Evolutionary conservation across 2,329 filamentous ascomycete genomes (phyloP).

Genomic region (Aspergillus phoenicis): DNA sequence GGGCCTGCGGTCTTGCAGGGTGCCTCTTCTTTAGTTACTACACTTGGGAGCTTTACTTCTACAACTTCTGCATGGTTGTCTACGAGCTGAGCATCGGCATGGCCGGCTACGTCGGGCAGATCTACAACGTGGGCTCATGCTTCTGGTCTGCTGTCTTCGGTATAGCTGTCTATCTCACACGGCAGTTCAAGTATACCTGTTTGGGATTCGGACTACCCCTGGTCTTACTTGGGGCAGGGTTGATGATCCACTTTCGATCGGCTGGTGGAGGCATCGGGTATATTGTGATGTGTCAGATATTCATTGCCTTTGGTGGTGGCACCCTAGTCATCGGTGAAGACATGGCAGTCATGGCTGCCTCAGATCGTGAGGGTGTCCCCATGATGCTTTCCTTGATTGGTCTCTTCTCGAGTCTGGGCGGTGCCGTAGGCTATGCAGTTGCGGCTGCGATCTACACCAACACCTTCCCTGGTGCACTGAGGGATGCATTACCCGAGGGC

Average conservation of each 20-base stretch:
- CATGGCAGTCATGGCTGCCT: constrained; percentile 61
- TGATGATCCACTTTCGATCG: constrained; percentile 61
- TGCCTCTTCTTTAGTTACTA: constrained; percentile 54
- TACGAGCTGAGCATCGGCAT: constrained; percentile 47
- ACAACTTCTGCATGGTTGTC: constrained; percentile 58
- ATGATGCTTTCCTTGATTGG: constrained; percentile 42
- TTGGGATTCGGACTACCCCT: constrained; percentile 56
- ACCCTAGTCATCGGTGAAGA: constrained; percentile 59
- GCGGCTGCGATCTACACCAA: constrained; percentile 58
- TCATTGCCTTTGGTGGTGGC: constrained; percentile 59
- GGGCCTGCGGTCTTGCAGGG: constrained; percentile 54
- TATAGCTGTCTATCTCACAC: constrained; percentile 51
- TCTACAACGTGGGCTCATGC: constrained; percentile 58
- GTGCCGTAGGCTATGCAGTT: constrained; percentile 38
- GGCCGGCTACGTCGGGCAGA: constrained; percentile 53
- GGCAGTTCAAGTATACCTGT: constrained; percentile 56
- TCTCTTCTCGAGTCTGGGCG: constrained; percentile 38
- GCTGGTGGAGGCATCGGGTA: constrained; percentile 52
- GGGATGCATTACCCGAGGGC: constrained; percentile 19
- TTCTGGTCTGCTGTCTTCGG: constrained; percentile 56
- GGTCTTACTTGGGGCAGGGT: constrained; percentile 54
- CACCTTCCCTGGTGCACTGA: constrained; percentile 55
- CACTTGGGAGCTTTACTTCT: constrained; percentile 59
- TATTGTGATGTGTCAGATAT: constrained; percentile 59
- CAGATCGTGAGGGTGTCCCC: constrained; percentile 59